phyloP scores from a whole-genome alignment of 352 stramenopile genomes.

The Hyphochytrium catenoides region DNA sequence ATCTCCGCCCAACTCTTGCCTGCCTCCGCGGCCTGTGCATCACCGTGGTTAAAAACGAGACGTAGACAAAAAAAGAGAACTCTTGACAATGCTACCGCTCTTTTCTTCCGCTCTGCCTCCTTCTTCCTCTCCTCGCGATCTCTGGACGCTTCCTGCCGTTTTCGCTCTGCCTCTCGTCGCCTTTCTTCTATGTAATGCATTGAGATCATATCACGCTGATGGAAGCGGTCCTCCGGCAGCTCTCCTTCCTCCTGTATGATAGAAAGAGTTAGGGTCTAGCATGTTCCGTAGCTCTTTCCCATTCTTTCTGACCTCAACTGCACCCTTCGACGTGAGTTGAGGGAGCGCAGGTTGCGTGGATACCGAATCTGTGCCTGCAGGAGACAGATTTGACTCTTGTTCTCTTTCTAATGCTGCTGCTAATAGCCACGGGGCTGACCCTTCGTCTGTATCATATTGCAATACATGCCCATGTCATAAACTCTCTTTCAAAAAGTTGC shows the following conservation, averaged over 20 bases:
- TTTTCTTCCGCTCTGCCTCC: conserved; percentile 24
- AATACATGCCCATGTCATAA: not conserved
- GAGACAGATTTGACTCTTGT: too few relatives aligned
- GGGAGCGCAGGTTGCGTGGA: too few relatives aligned
- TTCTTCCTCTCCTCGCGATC: conserved; percentile 28
- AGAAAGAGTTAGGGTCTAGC: too few relatives aligned
- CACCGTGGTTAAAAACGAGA: too few relatives aligned
- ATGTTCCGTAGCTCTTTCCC: too few relatives aligned
- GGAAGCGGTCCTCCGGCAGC: conserved; percentile 42
- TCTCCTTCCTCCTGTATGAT: conserved; percentile 40
- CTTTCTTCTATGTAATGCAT: conserved; percentile 57
- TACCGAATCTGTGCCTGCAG: too few relatives aligned
- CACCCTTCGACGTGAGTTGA: too few relatives aligned
- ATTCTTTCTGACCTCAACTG: too few relatives aligned
- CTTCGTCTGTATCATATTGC: conserved; percentile 14
- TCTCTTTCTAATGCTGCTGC: conserved; percentile 21
- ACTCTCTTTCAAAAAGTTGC: not conserved
- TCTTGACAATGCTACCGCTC: conserved; percentile 13
- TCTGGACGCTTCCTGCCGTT: too few relatives aligned
- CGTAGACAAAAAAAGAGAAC: too few relatives aligned
- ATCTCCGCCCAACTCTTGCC: conserved; percentile 49
- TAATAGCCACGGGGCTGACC: conserved; percentile 36
- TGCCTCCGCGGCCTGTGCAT: conserved; percentile 19
- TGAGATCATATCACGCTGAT: conserved; percentile 53
- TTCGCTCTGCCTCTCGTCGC: conserved; percentile 20